phyloP scores from a whole-genome alignment of 768 basidiomycete genomes.

The Russula olivacea region DNA sequence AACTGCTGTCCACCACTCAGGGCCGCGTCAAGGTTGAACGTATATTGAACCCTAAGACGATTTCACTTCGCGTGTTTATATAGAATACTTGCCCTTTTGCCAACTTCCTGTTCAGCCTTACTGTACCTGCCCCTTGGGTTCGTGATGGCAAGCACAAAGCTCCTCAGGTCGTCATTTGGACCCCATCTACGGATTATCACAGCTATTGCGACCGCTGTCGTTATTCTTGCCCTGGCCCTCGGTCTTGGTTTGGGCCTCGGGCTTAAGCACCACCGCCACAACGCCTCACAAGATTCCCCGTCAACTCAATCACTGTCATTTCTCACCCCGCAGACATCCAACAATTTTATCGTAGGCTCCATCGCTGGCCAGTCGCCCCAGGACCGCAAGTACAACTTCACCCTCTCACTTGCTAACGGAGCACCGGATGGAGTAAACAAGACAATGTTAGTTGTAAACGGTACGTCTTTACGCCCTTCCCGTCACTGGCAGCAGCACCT shows the following conservation, averaged over 20 bases:
- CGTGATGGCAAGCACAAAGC: not conserved
- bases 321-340: slow-evolving; percentile 1
- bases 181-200: not conserved
- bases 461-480: slow-evolving; percentile 25
- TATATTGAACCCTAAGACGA: not conserved
- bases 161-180: not conserved
- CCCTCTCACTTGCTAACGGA: slow-evolving; percentile 35
- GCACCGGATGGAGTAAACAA: slow-evolving; percentile 40
- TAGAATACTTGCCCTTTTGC: not conserved
- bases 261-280: slow-evolving; percentile 13
- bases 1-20: not conserved
- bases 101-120: not conserved
- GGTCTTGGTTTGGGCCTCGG: slow-evolving; percentile 29
- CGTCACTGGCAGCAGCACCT: not conserved
- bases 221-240: slow-evolving; percentile 27
- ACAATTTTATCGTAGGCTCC: slow-evolving; percentile 22
- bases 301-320: slow-evolving; percentile 4
- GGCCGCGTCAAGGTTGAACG: too few species aligned
- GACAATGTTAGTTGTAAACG: slow-evolving; percentile 45
- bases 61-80: not conserved
- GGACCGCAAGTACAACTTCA: slow-evolving; percentile 42
- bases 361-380: slow-evolving; percentile 29
- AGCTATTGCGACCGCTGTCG: not conserved
- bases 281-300: not conserved
- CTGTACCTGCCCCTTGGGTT: not conserved